Evolutionary conservation across 257 asterid genomes (phyloP).

Genomic region (Solanum pinnatisectum): DNA sequence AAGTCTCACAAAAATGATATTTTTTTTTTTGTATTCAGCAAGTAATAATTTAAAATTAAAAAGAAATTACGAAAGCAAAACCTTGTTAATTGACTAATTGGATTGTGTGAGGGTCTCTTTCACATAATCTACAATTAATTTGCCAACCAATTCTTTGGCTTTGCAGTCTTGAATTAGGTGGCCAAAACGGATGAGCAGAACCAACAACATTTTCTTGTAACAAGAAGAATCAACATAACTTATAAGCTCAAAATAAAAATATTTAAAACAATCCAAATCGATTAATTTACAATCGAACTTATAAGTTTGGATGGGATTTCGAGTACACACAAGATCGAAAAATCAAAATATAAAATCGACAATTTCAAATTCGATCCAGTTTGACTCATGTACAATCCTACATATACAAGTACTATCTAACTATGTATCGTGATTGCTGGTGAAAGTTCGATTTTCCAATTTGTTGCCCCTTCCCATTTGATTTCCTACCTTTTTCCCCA

Average conservation of each 20-base stretch:
- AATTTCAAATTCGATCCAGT: neutral
- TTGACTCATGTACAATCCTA: neutral
- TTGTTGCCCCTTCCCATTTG: neutral
- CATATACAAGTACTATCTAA: neutral
- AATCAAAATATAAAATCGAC: neutral
- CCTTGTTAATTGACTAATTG: neutral
- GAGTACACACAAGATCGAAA: neutral
- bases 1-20: neutral
- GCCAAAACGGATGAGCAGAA: neutral
- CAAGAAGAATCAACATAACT: accelerated
- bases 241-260: neutral
- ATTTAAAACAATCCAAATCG: neutral
- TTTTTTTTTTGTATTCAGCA: accelerated
- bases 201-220: neutral
- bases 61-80: neutral
- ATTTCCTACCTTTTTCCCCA: no score
- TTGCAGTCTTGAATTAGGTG: neutral
- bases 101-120: neutral
- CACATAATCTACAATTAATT: neutral
- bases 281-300: neutral
- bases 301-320: neutral
- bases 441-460: no score
- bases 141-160: neutral
- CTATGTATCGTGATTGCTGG: neutral
- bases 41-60: neutral